Percentiles rank a stretch among this genome's conserved stretches.
Conservation (phyloP, 164 flowering plant genomes). For the Pachysandra terminalis region DNA sequence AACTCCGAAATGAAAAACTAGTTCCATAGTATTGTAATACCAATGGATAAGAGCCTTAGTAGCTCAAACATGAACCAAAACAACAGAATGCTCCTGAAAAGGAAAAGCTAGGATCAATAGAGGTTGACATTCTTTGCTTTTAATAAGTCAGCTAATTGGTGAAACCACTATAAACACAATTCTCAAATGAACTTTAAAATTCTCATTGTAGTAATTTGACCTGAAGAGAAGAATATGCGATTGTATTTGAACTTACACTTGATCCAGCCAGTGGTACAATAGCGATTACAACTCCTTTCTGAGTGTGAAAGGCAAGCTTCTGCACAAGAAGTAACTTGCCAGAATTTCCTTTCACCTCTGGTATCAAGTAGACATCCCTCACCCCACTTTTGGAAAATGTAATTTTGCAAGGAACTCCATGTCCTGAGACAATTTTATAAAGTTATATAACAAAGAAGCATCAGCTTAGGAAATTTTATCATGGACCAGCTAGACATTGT, state of each 20-base stretch:
- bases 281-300: slow-evolving; percentile 49
- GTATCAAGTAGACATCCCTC: slow-evolving; percentile 46
- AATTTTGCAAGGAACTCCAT: slow-evolving; percentile 50
- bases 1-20: no score
- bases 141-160: no score
- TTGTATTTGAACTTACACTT: slow-evolving; percentile 33
- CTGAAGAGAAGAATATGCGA: neutral
- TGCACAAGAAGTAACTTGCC: slow-evolving; percentile 59
- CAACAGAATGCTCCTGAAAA: no score
- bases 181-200: neutral
- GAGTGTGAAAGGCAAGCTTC: slow-evolving; percentile 42
- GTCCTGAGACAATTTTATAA: slow-evolving; percentile 29
- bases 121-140: no score
- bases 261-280: slow-evolving; percentile 62
- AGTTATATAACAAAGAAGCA: neutral
- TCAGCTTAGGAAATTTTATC: neutral
- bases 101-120: no score
- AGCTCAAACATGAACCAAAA: no score
- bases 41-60: neutral
- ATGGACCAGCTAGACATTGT: slow-evolving; percentile 1
- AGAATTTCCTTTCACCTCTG: slow-evolving; percentile 36
- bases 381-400: slow-evolving; percentile 42
- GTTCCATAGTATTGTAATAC: no score
- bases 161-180: no score
- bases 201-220: neutral